Evolutionary conservation across 2,329 filamentous ascomycete genomes (phyloP).

Genomic region (Davidsoniella virescens): DNA sequence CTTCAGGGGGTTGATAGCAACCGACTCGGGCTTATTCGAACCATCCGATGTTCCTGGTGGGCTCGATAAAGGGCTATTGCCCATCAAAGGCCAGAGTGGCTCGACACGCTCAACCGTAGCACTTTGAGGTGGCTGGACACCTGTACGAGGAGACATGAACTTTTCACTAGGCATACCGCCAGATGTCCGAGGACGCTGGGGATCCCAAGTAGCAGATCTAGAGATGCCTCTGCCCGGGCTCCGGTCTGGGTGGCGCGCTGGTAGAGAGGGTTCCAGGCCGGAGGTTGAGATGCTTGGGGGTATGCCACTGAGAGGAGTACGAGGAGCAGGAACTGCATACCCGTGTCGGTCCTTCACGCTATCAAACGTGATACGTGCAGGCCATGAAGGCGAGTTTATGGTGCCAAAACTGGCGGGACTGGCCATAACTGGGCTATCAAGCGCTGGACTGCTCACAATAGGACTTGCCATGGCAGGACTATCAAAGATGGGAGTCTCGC

Average conservation of each 20-base stretch:
- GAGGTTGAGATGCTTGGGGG: background rate
- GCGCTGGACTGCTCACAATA: background rate
- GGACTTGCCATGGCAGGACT: slow-evolving; percentile 4
- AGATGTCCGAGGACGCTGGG: background rate
- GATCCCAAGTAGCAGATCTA: slow-evolving; percentile 3
- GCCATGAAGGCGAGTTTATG: slow-evolving; percentile 5
- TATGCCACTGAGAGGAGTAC: background rate
- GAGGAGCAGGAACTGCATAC: slow-evolving; percentile 5
- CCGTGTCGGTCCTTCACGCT: slow-evolving; percentile 6
- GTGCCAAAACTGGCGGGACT: background rate
- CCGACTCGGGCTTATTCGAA: background rate
- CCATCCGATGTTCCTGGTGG: background rate
- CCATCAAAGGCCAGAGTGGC: slow-evolving; percentile 4
- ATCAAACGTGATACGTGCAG: slow-evolving; percentile 4
- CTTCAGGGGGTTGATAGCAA: background rate
- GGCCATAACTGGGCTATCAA: background rate
- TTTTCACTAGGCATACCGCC: background rate
- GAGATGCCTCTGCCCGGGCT: background rate
- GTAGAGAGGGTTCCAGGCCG: background rate
- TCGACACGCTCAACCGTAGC: background rate
- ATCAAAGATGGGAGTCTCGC: background rate
- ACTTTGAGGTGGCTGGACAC: slow-evolving; percentile 5
- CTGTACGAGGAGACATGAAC: slow-evolving; percentile 3
- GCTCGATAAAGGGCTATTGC: background rate
- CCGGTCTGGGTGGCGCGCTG: slow-evolving; percentile 5